These are phyloP conservation scores for Pseudocercospora musae DNA, from an alignment of 2,329 filamentous ascomycete genomes.

Conservation along the genomic window DNA sequence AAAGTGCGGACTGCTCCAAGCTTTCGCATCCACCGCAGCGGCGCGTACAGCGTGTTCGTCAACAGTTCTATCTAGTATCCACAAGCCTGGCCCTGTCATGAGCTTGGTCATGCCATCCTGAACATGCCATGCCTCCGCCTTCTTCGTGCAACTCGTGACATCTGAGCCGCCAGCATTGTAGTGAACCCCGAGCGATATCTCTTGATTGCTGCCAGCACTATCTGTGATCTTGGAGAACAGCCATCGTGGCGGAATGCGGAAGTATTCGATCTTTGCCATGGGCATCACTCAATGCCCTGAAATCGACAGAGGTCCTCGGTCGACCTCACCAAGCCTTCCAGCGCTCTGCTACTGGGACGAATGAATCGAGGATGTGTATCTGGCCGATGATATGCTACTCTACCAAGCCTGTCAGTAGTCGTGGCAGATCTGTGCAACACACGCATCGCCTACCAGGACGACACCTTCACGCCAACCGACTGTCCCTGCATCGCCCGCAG, in stretches of 20 bases:
- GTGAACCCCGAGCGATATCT: conserved; percentile 77
- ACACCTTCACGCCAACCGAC: background rate
- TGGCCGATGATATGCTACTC: background rate
- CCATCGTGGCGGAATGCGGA: conserved; percentile 71
- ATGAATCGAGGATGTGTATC: background rate
- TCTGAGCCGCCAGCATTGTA: conserved; percentile 69
- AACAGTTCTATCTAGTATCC: conserved; percentile 35
- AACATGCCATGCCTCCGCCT: conserved; percentile 30
- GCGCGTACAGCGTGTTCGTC: conserved; percentile 65
- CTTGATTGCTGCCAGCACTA: conserved; percentile 64
- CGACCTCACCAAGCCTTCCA: background rate
- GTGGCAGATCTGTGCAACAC: background rate
- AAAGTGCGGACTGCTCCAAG: conserved; percentile 66
- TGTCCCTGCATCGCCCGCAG: background rate
- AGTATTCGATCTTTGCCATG: conserved; percentile 67
- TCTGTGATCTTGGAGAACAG: conserved; percentile 75
- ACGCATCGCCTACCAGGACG: background rate
- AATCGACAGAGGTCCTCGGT: background rate
- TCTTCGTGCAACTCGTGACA: conserved; percentile 40
- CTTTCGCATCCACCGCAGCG: conserved; percentile 54
- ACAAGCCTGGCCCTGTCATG: conserved; percentile 30
- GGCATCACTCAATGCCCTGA: conserved; percentile 37
- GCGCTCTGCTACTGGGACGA: background rate
- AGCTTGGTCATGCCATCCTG: conserved; percentile 30
- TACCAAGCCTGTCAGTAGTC: background rate